Percentiles rank a stretch among this genome's conserved stretches.
Evolutionary conservation across 2,329 filamentous ascomycete species (phyloP).

Genomic region (Cercospora beticola): DNA sequence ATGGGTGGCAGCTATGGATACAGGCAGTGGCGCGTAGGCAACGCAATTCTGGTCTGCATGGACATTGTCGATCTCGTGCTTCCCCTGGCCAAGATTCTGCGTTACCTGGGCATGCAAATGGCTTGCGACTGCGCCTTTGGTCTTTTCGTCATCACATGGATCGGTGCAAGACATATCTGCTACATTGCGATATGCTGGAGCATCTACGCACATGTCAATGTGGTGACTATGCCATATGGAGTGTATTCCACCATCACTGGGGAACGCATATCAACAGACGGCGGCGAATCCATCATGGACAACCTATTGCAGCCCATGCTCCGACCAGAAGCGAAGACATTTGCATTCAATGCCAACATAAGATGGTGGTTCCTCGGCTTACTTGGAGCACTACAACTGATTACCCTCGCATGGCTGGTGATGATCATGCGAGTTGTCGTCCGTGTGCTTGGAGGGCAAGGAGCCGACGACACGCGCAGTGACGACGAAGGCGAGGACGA

Average conservation of each 20-base stretch:
- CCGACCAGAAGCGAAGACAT: constrained; percentile 62
- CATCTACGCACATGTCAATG: constrained; percentile 65
- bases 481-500: constrained; percentile 77
- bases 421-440: constrained; percentile 84
- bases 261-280: constrained; percentile 54
- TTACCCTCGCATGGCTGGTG: constrained; percentile 84
- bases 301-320: constrained; percentile 74
- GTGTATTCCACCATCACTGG: constrained; percentile 65
- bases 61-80: constrained; percentile 88
- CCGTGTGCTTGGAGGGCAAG: constrained; percentile 71
- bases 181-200: constrained; percentile 82
- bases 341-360: constrained; percentile 77
- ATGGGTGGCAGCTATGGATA: constrained; percentile 83
- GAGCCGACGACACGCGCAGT: constrained; percentile 82
- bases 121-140: constrained; percentile 82
- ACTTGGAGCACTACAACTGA: constrained; percentile 72
- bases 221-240: constrained; percentile 59
- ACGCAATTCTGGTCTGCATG: constrained; percentile 87
- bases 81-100: constrained; percentile 82
- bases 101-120: constrained; percentile 75
- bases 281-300: constrained; percentile 45
- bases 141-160: constrained; percentile 82
- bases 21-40: constrained; percentile 82
- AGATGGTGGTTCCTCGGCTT: constrained; percentile 74
- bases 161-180: constrained; percentile 76